A percentile compares a stretch with the other conserved stretches of the same genome.
phyloP scores from a whole-genome alignment of 2,329 filamentous ascomycete species.

The Penicillium sp. region DNA sequence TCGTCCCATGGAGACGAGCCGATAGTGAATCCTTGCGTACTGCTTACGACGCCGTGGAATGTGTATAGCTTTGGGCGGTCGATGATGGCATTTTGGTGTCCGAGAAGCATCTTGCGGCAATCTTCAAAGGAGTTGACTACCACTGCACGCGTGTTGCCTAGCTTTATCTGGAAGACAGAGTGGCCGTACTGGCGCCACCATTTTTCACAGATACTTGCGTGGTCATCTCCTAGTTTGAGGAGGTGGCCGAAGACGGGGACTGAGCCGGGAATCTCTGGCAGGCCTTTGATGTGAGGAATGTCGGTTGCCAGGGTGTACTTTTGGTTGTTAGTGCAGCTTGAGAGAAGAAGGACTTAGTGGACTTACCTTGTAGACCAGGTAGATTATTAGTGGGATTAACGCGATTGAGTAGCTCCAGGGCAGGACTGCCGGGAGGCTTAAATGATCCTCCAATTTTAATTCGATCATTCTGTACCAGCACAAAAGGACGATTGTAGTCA shows the following conservation, averaged over 20 bases:
- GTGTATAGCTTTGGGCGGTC: slow-evolving; percentile 73
- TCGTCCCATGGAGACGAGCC: slow-evolving; percentile 77
- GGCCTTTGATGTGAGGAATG: slow-evolving; percentile 55
- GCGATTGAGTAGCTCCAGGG: slow-evolving; percentile 1
- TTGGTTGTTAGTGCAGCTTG: neutral
- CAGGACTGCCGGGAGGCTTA: neutral
- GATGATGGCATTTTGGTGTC: slow-evolving; percentile 70
- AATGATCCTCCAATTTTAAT: slow-evolving; percentile 2
- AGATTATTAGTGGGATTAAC: slow-evolving; percentile 5
- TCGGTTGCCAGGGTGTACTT: slow-evolving; percentile 44
- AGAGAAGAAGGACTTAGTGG: neutral
- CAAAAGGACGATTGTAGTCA: neutral
- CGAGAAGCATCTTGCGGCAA: slow-evolving; percentile 66
- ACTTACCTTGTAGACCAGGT: slow-evolving; percentile 11
- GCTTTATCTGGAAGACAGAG: slow-evolving; percentile 57
- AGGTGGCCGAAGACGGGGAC: slow-evolving; percentile 61
- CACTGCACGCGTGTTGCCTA: slow-evolving; percentile 56
- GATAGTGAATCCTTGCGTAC: slow-evolving; percentile 72
- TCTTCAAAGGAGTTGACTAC: slow-evolving; percentile 73
- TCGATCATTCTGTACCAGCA: slow-evolving; percentile 1
- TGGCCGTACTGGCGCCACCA: slow-evolving; percentile 58
- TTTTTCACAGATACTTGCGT: slow-evolving; percentile 53
- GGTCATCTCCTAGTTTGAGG: slow-evolving; percentile 54
- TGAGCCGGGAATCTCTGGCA: slow-evolving; percentile 57
- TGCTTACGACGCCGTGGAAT: slow-evolving; percentile 72